Evolutionary conservation across 176 grass and related monocot species (phyloP).

Genomic region (Rhipidocladum racemiflorum): DNA sequence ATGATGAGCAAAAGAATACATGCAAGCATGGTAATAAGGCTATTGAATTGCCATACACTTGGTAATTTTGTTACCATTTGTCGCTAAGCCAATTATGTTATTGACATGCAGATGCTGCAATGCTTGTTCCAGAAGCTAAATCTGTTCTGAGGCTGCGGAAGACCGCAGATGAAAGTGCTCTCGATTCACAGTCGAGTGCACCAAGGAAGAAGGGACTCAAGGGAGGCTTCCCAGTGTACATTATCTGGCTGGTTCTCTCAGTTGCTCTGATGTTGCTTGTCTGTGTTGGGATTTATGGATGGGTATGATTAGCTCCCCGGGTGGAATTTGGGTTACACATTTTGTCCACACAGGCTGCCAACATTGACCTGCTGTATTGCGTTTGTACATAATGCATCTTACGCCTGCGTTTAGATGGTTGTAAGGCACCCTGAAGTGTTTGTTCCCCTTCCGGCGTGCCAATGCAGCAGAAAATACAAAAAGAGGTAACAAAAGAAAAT

Average conservation of each 20-base stretch:
- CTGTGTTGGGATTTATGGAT: slow-evolving; percentile 41
- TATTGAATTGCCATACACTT: neutral
- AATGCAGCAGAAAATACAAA: slow-evolving; percentile 22
- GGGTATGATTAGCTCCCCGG: neutral
- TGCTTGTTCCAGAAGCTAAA: slow-evolving; percentile 36
- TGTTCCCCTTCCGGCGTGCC: neutral
- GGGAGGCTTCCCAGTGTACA: slow-evolving; percentile 19
- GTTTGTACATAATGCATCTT: slow-evolving; percentile 33
- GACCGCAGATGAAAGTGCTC: slow-evolving; percentile 22
- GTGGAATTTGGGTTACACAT: neutral
- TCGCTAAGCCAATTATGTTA: slow-evolving; percentile 11
- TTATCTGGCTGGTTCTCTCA: slow-evolving; percentile 43
- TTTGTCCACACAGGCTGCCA: neutral
- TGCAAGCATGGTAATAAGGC: slow-evolving; percentile 55
- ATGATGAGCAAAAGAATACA: slow-evolving; percentile 36
- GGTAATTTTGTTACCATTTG: slow-evolving; percentile 16
- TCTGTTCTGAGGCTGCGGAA: slow-evolving; percentile 41
- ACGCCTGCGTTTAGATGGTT: neutral
- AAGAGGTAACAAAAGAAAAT: neutral
- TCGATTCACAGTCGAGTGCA: slow-evolving; percentile 1
- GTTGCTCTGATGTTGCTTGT: slow-evolving; percentile 44
- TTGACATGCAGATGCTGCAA: slow-evolving; percentile 28
- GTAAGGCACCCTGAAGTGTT: slow-evolving; percentile 8
- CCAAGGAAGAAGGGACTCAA: slow-evolving; percentile 18
- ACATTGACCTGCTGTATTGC: neutral